Evolutionary conservation across 345 rosid genomes (phyloP), one percentile per base, ranked within the genome.

Genomic region (Ricinus communis): DNA sequence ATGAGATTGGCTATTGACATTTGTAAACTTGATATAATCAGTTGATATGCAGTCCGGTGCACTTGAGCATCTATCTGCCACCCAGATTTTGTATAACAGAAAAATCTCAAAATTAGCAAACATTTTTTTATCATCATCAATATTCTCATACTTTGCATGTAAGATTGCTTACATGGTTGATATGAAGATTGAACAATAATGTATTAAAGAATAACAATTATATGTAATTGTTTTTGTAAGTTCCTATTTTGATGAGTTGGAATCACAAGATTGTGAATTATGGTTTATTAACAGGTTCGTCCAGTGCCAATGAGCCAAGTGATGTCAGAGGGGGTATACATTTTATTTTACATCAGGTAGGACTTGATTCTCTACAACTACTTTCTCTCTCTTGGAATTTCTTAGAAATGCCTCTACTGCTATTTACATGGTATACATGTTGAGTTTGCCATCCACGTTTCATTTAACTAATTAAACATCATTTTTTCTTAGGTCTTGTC

Each of bases 301-400:
- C 87, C 77, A 38, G 95, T 91, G 69, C 79, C 90, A 54, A 83
- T 83, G 83, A 83, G 87, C 80, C 93, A 89, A 77, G 97, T 91
- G 79, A 91, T 91, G 97, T 91, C 93, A 12, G 97, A 91, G 82
- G 97, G 91, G 74, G 97, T 95, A 64, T 91, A 91, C 73, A 91
- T 91, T 70, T 80, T 91, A 80, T 91, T 91, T 79, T 91, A 91
- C 84, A 89, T 66, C 80, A 89, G 97, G 97, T 89, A 85, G 73
- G 64, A 65, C 38, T 8, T 5, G 22, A 43, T 46, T 13, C 14
- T 27, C 24, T 30, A 28, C 22, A 9, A 12, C 60, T 21, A 22
- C 47, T 58, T 46, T 8, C 3, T 56, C 65, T 45, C 46, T 18
- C 15, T 22, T 25, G 24, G 18, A 4, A 16, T 31, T 15, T 31